A percentile compares a stretch with the other conserved stretches of the same genome.
These are phyloP conservation scores for Aspergillus brunneoviolaceus DNA, from an alignment of 2,329 filamentous ascomycete genomes.

Conservation along the genomic window DNA sequence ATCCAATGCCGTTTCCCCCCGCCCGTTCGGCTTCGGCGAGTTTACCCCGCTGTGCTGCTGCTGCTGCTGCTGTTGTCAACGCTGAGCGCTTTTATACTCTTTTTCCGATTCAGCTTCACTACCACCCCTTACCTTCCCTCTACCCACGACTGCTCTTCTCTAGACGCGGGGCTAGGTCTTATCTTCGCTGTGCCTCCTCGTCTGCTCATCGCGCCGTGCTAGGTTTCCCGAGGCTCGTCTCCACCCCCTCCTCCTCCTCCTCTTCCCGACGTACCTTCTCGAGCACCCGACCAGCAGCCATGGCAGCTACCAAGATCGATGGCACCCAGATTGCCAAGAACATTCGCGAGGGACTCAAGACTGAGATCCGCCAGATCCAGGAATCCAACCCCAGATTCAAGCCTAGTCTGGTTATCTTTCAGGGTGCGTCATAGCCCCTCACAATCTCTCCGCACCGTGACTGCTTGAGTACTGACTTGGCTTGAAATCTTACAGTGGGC, in stretches of 20 bases:
- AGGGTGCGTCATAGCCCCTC: conserved; percentile 59
- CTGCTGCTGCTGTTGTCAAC: conserved; percentile 3
- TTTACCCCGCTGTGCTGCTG: conserved; percentile 26
- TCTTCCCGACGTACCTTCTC: conserved; percentile 45
- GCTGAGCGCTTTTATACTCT: conserved; percentile 15
- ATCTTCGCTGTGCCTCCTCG: conserved; percentile 17
- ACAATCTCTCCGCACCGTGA: background rate
- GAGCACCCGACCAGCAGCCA: conserved; percentile 59
- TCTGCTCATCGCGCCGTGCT: conserved; percentile 17
- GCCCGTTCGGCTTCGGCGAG: conserved; percentile 22
- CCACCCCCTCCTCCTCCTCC: conserved; percentile 9
- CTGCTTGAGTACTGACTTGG: conserved; percentile 4
- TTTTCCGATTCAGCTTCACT: conserved; percentile 21
- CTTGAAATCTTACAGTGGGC: conserved; percentile 62
- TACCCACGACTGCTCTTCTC: conserved; percentile 13
- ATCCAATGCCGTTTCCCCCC: conserved; percentile 32
- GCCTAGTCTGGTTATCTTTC: conserved; percentile 89
- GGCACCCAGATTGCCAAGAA: conserved; percentile 91
- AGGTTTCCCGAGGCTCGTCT: conserved; percentile 20
- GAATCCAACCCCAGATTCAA: conserved; percentile 80
- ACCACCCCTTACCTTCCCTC: conserved; percentile 9
- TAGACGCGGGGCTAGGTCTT: conserved; percentile 18
- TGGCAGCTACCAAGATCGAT: conserved; percentile 90
- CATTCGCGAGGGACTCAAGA: conserved; percentile 78
- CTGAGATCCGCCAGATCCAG: conserved; percentile 79